A percentile compares a stretch with the other conserved stretches of the same genome.
phyloP scores from a whole-genome alignment of 2,329 filamentous ascomycete genomes.

The Trichoderma lentiforme region DNA sequence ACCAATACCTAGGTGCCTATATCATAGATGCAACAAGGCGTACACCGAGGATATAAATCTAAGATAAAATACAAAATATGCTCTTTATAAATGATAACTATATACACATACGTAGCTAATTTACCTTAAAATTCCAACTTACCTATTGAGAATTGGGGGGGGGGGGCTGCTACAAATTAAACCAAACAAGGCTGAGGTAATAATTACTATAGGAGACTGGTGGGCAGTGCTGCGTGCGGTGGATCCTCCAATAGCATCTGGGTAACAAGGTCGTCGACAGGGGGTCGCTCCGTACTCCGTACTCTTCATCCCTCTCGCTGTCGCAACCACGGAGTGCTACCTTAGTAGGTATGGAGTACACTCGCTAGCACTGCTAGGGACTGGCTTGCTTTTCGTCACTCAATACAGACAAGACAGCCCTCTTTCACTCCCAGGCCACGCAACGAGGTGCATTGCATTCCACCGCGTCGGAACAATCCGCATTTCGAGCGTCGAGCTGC shows the following conservation, averaged over 20 bases:
- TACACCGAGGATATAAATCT: background rate
- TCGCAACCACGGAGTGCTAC: background rate
- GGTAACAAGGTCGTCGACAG: background rate
- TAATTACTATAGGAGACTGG: background rate
- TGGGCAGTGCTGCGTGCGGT: background rate
- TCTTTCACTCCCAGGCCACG: slow-evolving; percentile 9
- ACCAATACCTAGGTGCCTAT: background rate
- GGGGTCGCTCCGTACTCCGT: slow-evolving; percentile 10
- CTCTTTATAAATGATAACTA: background rate
- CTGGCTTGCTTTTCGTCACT: slow-evolving; percentile 10
- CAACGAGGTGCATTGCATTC: slow-evolving; percentile 14
- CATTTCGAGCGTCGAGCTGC: slow-evolving; percentile 19
- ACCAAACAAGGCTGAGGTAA: background rate
- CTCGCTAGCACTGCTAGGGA: slow-evolving; percentile 13
- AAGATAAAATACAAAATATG: background rate
- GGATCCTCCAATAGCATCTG: background rate
- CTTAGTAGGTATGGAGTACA: slow-evolving; percentile 2
- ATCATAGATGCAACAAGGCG: background rate
- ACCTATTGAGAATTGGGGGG: background rate
- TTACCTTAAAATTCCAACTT: background rate
- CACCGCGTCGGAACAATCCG: slow-evolving; percentile 19
- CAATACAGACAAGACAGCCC: slow-evolving; percentile 2
- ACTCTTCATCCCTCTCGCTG: background rate
- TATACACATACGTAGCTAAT: background rate
- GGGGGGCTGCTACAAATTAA: background rate